phyloP scores from a whole-genome alignment of 805 yeast species.

The Yarrowia sp. region DNA sequence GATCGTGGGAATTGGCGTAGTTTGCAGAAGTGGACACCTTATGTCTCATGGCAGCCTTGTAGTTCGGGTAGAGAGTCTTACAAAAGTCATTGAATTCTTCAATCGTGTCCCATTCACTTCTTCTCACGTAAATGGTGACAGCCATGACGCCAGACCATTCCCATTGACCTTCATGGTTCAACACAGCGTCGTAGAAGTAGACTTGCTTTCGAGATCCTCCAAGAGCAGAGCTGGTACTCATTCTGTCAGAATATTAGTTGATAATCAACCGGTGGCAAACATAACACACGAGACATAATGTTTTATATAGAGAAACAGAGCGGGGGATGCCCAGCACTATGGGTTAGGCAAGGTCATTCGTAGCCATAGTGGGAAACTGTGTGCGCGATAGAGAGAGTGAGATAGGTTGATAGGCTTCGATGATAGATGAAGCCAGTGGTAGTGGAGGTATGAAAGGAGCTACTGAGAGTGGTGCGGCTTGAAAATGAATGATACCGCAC shows the following conservation, averaged over 20 bases:
- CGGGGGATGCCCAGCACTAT: conserved; percentile 3
- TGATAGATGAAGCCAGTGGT: neutral
- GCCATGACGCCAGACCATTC: conserved; percentile 19
- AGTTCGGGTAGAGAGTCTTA: conserved; percentile 7
- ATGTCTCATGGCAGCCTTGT: conserved; percentile 13
- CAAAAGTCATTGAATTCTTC: conserved; percentile 28
- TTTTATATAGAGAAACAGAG: conserved; percentile 1
- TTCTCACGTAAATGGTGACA: neutral
- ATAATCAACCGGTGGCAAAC: neutral
- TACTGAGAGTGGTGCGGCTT: too few species aligned
- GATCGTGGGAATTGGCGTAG: conserved; percentile 16
- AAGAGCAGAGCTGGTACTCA: conserved; percentile 12
- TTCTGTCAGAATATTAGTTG: neutral
- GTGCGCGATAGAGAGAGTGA: neutral
- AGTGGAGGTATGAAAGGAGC: too few species aligned
- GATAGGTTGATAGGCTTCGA: neutral
- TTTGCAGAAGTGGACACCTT: conserved; percentile 15
- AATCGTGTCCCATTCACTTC: conserved; percentile 14
- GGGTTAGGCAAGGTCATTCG: conserved; percentile 2
- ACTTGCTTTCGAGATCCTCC: conserved; percentile 26
- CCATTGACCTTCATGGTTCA: conserved; percentile 28
- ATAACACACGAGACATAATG: neutral
- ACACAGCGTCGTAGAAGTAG: conserved; percentile 18
- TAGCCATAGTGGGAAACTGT: neutral
- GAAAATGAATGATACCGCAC: too few species aligned